phyloP scores from a whole-genome alignment of 306 rosid species.

The Cucumis melo region DNA sequence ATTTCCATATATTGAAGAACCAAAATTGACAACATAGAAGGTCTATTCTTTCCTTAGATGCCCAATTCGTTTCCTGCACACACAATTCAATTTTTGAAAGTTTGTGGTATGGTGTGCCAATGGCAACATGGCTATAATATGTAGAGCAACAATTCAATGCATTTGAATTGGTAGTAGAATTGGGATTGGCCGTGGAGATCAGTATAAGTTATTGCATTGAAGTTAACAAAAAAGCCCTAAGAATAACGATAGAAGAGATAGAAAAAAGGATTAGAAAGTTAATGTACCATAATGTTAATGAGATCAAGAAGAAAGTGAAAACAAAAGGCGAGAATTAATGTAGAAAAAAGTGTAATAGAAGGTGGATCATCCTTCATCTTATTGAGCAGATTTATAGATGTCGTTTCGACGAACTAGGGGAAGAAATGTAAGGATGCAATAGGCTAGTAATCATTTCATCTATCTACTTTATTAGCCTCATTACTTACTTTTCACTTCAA shows the following conservation, averaged over 20 bases:
- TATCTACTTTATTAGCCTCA: no score
- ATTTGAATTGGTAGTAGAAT: constrained; percentile 17
- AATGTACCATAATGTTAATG: constrained; percentile 10
- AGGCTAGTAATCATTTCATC: no score
- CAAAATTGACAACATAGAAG: no score
- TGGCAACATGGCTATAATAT: constrained; percentile 32
- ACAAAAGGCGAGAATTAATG: constrained; percentile 11
- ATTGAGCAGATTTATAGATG: not conserved
- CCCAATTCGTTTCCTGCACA: no score
- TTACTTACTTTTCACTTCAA: no score
- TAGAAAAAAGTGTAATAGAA: constrained; percentile 4
- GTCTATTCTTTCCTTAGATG: no score
- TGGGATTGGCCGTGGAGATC: constrained; percentile 21
- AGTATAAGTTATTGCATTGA: not conserved
- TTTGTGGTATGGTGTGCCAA: constrained; percentile 34
- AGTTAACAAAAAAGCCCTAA: not conserved
- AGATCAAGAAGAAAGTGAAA: constrained; percentile 10
- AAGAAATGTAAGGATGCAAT: not conserved
- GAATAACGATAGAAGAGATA: constrained; percentile 9
- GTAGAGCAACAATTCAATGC: constrained; percentile 50
- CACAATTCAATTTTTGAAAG: constrained; percentile 38
- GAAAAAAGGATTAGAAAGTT: constrained; percentile 7
- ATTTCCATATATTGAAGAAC: no score
- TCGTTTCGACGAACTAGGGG: not conserved
- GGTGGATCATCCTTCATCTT: constrained; percentile 19